Evolutionary conservation across 2,329 filamentous ascomycete species (phyloP).

Genomic region (Hypoxylon rubiginosum): DNA sequence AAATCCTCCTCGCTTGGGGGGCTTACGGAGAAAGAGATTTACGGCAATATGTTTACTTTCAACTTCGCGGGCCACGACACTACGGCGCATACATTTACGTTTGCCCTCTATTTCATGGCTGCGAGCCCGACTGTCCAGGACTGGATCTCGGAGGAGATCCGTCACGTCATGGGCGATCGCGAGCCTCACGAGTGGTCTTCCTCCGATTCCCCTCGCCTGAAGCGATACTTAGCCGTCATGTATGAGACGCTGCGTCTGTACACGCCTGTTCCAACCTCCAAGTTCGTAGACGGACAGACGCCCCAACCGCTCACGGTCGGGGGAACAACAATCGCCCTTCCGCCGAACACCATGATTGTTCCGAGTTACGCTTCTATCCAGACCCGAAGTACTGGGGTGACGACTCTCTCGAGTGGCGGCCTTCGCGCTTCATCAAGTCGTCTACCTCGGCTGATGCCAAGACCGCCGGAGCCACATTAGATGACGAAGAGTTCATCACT

Average conservation of each 20-base stretch:
- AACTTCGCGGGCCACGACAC: conserved; percentile 64
- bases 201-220: conserved; percentile 56
- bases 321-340: conserved; percentile 30
- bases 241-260: conserved; percentile 60
- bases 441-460: neutral
- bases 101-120: conserved; percentile 59
- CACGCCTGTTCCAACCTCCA: conserved; percentile 49
- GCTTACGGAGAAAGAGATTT: conserved; percentile 59
- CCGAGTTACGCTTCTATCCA: conserved; percentile 42
- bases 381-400: conserved; percentile 42
- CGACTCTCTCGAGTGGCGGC: conserved; percentile 41
- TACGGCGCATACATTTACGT: conserved; percentile 61
- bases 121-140: conserved; percentile 59
- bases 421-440: conserved; percentile 39
- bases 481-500: conserved; percentile 37
- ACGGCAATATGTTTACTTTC: conserved; percentile 43
- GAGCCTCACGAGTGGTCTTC: conserved; percentile 28
- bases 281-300: conserved; percentile 42
- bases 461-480: neutral
- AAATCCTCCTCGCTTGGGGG: conserved; percentile 35
- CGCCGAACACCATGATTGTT: conserved; percentile 34
- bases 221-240: conserved; percentile 57
- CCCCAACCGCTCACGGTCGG: conserved; percentile 36
- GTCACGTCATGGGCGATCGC: conserved; percentile 26
- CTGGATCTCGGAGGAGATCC: conserved; percentile 60